Evolutionary conservation across 2,329 filamentous ascomycete genomes (phyloP).

Genomic region (Bipolaris cookei): DNA sequence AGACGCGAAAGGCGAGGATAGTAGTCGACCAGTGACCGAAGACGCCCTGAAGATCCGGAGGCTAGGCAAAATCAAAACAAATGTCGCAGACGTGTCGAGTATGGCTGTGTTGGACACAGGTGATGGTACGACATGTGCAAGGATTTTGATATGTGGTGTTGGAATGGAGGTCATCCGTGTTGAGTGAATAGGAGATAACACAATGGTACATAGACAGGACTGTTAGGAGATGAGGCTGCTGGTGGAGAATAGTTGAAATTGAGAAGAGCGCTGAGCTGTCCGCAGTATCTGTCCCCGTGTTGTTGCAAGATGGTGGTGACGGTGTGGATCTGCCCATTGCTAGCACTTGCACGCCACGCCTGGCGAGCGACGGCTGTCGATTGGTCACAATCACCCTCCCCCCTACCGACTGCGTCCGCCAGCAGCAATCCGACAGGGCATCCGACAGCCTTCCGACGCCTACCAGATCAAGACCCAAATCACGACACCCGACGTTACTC

Average conservation of each 20-base stretch:
- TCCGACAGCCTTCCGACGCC: too few relatives aligned
- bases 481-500: too few relatives aligned
- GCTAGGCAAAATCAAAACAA: constrained; percentile 49
- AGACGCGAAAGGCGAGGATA: background rate
- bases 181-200: constrained; percentile 6
- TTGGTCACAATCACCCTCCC: too few relatives aligned
- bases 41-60: constrained; percentile 41
- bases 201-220: too few relatives aligned
- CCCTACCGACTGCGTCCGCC: too few relatives aligned
- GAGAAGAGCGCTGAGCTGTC: background rate
- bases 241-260: background rate
- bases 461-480: too few relatives aligned
- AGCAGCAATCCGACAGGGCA: too few relatives aligned
- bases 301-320: constrained; percentile 1
- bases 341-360: background rate
- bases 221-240: background rate
- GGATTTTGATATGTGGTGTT: constrained; percentile 43
- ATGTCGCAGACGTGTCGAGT: constrained; percentile 63
- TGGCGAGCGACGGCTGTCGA: too few relatives aligned
- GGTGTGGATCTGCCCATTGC: background rate
- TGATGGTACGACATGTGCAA: constrained; percentile 10
- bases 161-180: constrained; percentile 44
- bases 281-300: background rate
- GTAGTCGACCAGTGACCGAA: background rate
- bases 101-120: constrained; percentile 51